phyloP scores from a whole-genome alignment of 2,329 filamentous ascomycete species.

The Venturia effusa region DNA sequence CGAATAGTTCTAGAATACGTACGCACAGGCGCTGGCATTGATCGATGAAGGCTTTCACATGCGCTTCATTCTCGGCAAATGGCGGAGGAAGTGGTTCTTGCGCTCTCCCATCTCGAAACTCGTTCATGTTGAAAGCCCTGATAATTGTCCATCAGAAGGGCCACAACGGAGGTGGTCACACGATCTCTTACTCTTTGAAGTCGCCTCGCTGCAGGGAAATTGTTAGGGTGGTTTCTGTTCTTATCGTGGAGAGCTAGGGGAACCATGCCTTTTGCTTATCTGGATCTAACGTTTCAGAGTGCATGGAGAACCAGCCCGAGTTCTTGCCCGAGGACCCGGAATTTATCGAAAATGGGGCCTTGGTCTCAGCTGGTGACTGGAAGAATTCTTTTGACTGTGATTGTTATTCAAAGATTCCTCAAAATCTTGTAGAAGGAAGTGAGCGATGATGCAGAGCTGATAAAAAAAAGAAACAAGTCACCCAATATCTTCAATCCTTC shows the following conservation, averaged over 20 bases:
- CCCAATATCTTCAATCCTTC: too few species aligned
- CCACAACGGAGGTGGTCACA: conserved; percentile 8
- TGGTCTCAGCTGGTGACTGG: conserved; percentile 56
- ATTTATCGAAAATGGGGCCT: conserved; percentile 62
- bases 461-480: background rate
- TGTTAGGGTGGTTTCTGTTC: background rate
- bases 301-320: conserved; percentile 80
- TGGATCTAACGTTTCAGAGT: conserved; percentile 79
- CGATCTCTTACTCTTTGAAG: conserved; percentile 63
- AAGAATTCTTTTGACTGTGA: conserved; percentile 65
- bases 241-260: background rate
- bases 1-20: conserved; percentile 65
- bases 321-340: conserved; percentile 54
- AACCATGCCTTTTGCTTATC: conserved; percentile 59
- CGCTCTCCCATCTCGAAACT: conserved; percentile 57
- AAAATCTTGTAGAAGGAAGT: background rate
- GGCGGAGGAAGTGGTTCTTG: conserved; percentile 66
- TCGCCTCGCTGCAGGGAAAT: conserved; percentile 52
- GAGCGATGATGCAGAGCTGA: background rate
- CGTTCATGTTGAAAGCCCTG: conserved; percentile 86
- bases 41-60: conserved; percentile 55
- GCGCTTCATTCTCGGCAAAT: conserved; percentile 47
- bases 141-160: background rate
- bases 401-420: background rate
- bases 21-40: conserved; percentile 64